Evolutionary conservation across 345 rosid genomes (phyloP), one percentile per base, ranked within the genome.

Genomic region (Aethionema arabicum): DNA sequence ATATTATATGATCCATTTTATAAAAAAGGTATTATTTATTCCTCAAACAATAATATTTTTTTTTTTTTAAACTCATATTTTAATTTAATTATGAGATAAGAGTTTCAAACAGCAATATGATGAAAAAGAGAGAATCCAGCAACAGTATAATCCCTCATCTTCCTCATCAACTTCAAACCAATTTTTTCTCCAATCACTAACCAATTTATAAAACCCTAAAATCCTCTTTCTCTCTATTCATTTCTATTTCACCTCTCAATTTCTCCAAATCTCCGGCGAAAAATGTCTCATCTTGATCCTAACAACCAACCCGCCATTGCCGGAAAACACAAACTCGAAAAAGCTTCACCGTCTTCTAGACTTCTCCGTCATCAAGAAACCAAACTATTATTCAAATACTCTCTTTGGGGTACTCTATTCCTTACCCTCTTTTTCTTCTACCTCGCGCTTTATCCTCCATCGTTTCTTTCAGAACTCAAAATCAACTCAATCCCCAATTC

Each of bases 261-360:
- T 40, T 40, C 44, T 4, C 10, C 7, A 6, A n/a, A n/a, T 10
- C 40, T 2, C 40, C 40, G 40, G 2, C 40, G 40, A 21, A 21
- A 68, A 63, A 77, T 82, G 87, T 79, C 83, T 15, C 83, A 73
- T 52, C 74, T 68, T 13, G 78, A 73, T 10, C 11, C 57, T 2
- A 21, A 21, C 27, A 21, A 21, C 56, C 13, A 49, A 8, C 77
- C 44, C 4, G 67, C 83, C 30, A 78, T 85, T 1, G 77, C 85
- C 0, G 80, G 83, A 56, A 83, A 83, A 47, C 54, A 70, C 56
- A 83, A 83, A 63, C 74, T 69, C 6, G 85, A 80, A 11, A 80
- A 79, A 56, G 41, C 66, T 31, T 12, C 60, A 4, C 31, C 76
- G 7, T 72, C 7, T 10, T 72, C 7, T 10, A 12, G 44, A 11